Evolutionary conservation across 2,329 filamentous ascomycete species (phyloP), one percentile per base, ranked within the genome.

Genomic region (Moelleriella libera): DNA sequence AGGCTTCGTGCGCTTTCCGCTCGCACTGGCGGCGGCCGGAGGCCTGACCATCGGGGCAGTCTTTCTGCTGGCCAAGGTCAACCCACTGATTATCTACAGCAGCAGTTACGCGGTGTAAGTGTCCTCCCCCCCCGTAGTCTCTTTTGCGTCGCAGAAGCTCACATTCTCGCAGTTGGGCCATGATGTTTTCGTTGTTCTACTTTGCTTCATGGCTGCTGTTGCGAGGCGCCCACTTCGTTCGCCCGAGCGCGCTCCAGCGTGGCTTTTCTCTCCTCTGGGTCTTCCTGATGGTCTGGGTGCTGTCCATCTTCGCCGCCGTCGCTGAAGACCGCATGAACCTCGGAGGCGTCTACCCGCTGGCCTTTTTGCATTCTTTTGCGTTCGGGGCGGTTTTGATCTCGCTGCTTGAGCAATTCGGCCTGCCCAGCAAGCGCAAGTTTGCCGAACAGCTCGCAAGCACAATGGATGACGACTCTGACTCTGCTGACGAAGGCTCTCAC

Each of bases 1-100:
- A 55, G 92, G 92, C 1, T 80, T 94, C 57, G 87, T 88, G 64
- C 79, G 90, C 34, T 92, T 88, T 54, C 88, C 89, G 0, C 68
- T 95, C 45, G 79, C 88, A 1, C 71, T 95, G 41, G 58, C 74
- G 21, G 71, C 87, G 34, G 75, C 89, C 1, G 78, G 76, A 1
- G 80, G 73, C 1, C 68, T 84, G n/a, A 78, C 84, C 0, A 63
- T 94, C 29, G 85, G 78, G 0, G 71, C 87, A 14, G 83, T 85
- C 1, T 85, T 85, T 54, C 65, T 97, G 46, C 58, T 94, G 41
- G 77, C 78, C 39, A 94, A 92, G 63, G 68, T 90, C 59, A 97
- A 97, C 59, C 88, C 90, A 1, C 76, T 87, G 56, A 88, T 97
- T 56, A 71, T 92, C n/a, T 92, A 96, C 67, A 89, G 87, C 65